Evolutionary conservation across 2,329 filamentous ascomycete species (phyloP).

Genomic region (Diaporthe sp.): DNA sequence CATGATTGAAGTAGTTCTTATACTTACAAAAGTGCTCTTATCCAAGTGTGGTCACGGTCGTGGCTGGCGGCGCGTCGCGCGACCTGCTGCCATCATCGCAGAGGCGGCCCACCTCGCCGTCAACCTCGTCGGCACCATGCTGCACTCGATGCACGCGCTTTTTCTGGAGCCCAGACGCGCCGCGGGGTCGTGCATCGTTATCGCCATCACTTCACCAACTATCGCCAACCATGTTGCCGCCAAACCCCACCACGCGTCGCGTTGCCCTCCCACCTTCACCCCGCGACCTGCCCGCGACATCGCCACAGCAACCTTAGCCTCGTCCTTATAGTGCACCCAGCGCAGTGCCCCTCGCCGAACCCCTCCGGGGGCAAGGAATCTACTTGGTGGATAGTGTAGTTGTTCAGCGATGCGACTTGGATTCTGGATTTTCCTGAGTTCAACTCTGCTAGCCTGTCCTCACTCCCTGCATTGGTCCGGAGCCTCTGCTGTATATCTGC

Average conservation of each 20-base stretch:
- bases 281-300: background rate
- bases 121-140: background rate
- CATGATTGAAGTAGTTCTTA: background rate
- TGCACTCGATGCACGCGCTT: background rate
- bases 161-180: background rate
- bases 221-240: background rate
- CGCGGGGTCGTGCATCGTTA: background rate
- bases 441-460: too few species aligned
- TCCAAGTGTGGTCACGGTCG: background rate
- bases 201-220: background rate
- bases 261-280: background rate
- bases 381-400: background rate
- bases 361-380: background rate
- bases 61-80: background rate
- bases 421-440: background rate
- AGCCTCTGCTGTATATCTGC: background rate
- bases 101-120: background rate
- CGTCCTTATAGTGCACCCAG: background rate
- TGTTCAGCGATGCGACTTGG: background rate
- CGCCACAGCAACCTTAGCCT: background rate
- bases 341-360: background rate
- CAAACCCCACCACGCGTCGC: background rate
- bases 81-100: background rate
- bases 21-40: background rate
- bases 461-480: background rate